Percentiles rank a stretch among this genome's conserved stretches.
phyloP scores from a whole-genome alignment of 2,329 filamentous ascomycete genomes.

The Colletotrichum navitas region DNA sequence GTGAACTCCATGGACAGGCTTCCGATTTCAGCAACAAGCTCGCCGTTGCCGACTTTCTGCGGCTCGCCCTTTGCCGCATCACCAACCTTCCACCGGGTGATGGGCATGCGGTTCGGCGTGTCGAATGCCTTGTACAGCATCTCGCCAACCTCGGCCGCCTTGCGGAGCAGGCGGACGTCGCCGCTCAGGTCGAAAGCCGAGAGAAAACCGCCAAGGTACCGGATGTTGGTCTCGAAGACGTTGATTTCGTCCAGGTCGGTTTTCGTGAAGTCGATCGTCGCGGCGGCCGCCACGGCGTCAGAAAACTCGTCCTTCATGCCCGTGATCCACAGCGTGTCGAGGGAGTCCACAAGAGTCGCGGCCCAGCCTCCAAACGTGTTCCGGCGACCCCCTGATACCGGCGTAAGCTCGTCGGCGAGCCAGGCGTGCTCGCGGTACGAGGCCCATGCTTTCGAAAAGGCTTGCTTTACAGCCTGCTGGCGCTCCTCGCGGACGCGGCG shows the following conservation, averaged over 20 bases:
- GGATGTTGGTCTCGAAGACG: conserved; percentile 60
- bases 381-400: conserved; percentile 62
- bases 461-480: conserved; percentile 54
- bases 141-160: conserved; percentile 60
- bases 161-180: conserved; percentile 56
- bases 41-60: conserved; percentile 37
- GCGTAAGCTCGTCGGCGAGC: conserved; percentile 64
- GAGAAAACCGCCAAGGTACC: conserved; percentile 61
- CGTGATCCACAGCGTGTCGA: conserved; percentile 75
- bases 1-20: conserved; percentile 80
- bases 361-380: conserved; percentile 67
- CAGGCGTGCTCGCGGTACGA: conserved; percentile 66
- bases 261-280: conserved; percentile 63
- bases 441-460: conserved; percentile 61
- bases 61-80: conserved; percentile 46
- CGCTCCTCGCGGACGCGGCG: conserved; percentile 46
- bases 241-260: conserved; percentile 55
- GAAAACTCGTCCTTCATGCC: conserved; percentile 68
- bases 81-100: conserved; percentile 46
- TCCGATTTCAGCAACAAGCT: conserved; percentile 72
- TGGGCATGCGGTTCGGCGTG: conserved; percentile 62
- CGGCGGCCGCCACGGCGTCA: conserved; percentile 62
- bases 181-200: conserved; percentile 61
- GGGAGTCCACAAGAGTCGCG: conserved; percentile 69
- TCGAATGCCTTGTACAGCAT: conserved; percentile 63